Percentiles rank a stretch among this genome's conserved stretches.
Evolutionary conservation across 495 filamentous ascomycete species (phyloP).

Genomic region (Trichocladium antarcticum): DNA sequence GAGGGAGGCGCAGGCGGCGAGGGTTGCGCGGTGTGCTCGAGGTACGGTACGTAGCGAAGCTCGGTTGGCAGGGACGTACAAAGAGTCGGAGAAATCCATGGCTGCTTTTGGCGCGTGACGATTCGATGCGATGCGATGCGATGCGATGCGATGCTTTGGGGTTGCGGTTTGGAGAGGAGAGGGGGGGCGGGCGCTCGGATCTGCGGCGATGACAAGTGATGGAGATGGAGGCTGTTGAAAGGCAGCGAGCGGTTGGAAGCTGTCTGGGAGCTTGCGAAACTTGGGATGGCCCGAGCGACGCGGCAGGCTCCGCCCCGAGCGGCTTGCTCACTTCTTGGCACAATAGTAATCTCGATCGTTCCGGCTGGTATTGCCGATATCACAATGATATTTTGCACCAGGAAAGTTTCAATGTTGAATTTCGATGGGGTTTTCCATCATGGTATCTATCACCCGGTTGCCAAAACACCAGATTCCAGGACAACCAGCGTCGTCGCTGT

Average conservation of each 20-base stretch:
- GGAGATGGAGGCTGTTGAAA: not conserved
- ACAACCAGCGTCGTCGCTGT: no score
- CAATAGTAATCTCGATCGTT: not conserved
- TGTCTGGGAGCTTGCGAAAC: constrained; percentile 5
- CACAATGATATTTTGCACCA: no score
- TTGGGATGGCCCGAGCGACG: not conserved
- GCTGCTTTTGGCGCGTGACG: not conserved
- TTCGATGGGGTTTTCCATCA: no score
- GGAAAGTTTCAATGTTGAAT: no score
- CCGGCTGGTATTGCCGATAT: no score
- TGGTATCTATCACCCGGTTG: no score
- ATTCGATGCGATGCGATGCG: not conserved
- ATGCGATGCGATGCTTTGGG: not conserved
- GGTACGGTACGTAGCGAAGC: not conserved
- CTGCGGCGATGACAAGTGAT: not conserved
- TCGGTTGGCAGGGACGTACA: constrained; percentile 12
- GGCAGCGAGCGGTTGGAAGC: not conserved
- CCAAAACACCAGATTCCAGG: no score
- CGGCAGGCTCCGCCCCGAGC: not conserved
- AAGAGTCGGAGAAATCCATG: constrained; percentile 25
- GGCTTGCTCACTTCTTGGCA: not conserved
- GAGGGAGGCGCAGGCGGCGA: no score
- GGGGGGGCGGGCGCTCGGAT: not conserved
- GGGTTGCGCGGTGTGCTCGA: not conserved
- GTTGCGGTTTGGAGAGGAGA: not conserved